phyloP scores from a whole-genome alignment of 495 filamentous ascomycete species.

The Sporormia fimetaria region DNA sequence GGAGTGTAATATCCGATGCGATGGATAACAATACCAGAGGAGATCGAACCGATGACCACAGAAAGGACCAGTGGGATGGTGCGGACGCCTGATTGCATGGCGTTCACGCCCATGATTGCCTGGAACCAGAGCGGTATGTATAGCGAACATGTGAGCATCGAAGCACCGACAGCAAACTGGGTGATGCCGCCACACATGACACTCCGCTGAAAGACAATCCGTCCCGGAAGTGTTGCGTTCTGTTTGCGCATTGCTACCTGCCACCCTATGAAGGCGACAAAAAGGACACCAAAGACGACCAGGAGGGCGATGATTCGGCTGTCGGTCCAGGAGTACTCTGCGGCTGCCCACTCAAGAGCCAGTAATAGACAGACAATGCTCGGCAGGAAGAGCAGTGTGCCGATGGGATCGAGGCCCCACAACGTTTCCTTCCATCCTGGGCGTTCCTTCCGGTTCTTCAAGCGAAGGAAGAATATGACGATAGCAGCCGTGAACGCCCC shows the following conservation, averaged over 20 bases:
- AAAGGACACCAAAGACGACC: conserved; percentile 39
- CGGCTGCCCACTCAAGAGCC: conserved; percentile 54
- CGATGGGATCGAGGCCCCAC: conserved; percentile 43
- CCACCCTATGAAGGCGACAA: conserved; percentile 38
- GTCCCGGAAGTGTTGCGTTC: conserved; percentile 36
- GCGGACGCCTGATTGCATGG: conserved; percentile 17
- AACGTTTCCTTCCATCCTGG: conserved; percentile 35
- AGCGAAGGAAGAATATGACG: conserved; percentile 41
- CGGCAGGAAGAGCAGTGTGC: conserved; percentile 42
- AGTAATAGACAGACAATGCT: conserved; percentile 46
- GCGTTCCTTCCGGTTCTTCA: conserved; percentile 10
- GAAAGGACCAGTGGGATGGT: conserved; percentile 19
- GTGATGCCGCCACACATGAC: conserved; percentile 34
- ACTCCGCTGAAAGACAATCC: conserved; percentile 37
- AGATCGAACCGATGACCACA: conserved; percentile 43
- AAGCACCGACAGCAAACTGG: conserved; percentile 30
- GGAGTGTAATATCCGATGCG: conserved; percentile 67
- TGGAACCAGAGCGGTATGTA: conserved; percentile 28
- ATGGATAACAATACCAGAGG: conserved; percentile 50
- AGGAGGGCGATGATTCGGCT: conserved; percentile 32
- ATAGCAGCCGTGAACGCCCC: conserved; percentile 50
- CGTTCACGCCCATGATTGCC: conserved; percentile 16
- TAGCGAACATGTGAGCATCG: conserved; percentile 45
- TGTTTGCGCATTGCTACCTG: conserved; percentile 41
- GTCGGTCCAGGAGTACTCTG: conserved; percentile 42